phyloP scores from a whole-genome alignment of 2,329 filamentous ascomycete genomes.

The Penicillium sp. region DNA sequence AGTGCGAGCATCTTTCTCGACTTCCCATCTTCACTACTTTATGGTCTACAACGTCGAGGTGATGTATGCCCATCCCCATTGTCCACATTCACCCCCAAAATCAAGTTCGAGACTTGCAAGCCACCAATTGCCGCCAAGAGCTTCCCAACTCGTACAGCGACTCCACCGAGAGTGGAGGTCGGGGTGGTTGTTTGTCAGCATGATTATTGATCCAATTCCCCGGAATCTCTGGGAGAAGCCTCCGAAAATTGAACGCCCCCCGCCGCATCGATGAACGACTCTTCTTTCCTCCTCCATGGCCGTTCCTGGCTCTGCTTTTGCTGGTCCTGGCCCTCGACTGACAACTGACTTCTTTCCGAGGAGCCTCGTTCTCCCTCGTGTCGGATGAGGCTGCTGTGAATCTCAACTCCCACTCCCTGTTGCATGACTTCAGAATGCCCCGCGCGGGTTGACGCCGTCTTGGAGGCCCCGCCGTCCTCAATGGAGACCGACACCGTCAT shows the following conservation, averaged over 20 bases:
- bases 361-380: neutral
- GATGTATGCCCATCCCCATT: neutral
- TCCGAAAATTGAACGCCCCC: neutral
- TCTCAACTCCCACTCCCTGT: slow-evolving; percentile 3
- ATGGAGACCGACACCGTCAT: slow-evolving; percentile 47
- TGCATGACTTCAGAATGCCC: slow-evolving; percentile 37
- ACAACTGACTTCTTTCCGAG: neutral
- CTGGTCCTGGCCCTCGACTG: neutral
- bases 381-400: slow-evolving; percentile 3
- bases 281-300: slow-evolving; percentile 25
- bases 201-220: slow-evolving; percentile 26
- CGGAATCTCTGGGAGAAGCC: neutral
- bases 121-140: neutral
- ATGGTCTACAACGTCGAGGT: neutral
- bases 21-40: neutral
- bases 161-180: slow-evolving; percentile 7
- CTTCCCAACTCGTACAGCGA: neutral
- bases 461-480: slow-evolving; percentile 30
- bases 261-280: neutral
- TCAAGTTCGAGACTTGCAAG: neutral
- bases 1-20: neutral
- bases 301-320: slow-evolving; percentile 15
- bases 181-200: slow-evolving; percentile 31
- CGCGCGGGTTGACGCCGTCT: slow-evolving; percentile 26
- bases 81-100: neutral